Evolutionary conservation across 192 early-diverging fungal species (phyloP), one percentile per base, ranked within the genome.

Genomic region (Coemansia sp.): DNA sequence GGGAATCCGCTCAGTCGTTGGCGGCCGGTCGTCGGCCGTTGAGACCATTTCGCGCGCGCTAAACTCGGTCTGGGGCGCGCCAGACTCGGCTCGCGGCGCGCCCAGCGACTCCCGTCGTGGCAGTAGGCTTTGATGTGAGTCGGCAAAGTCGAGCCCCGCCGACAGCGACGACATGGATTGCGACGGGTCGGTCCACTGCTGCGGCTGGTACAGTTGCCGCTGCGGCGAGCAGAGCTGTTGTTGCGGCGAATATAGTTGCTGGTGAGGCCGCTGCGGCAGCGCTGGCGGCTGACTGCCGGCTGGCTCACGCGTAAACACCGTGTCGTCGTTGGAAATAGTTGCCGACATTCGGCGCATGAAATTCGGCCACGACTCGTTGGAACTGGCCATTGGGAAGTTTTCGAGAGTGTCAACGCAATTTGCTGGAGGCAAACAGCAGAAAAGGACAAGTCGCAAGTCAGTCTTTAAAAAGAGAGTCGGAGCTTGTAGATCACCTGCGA

Each of bases 1-100:
- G 4, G 61, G 62, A 3, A 72, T 49, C 1, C 70, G 58, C 10
- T 72, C 70, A 5, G 54, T 60, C 10, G 70, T 72, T 4, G 70
- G 70, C 35, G 70, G 50, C 48, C 44, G 43, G 53, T 64, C 62
- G 25, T 64, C 62, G 21, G 17, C 42, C 14, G 38, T 1, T 7
- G 45, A 26, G 12, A 29, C 26, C n/a, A 30, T 14, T 3, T 14
- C 4, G 11, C 26, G 15, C 14, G 23, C 31, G 47, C 19, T 12
- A 5, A 8, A 29, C 14, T 21, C 14, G 5, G 17, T 5, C 22
- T n/a, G 34, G 10, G 46, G 3, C 28, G 28, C 28, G 4, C 4
- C 8, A 29, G 8, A 3, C 28, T 29, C 28, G 28, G 28, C 28
- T 29, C 4, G 8, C 28, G 28, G 8, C 28, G 28, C 8, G 3